Evolutionary conservation across 2,329 filamentous ascomycete genomes (phyloP), one percentile per base, ranked within the genome.

Genomic region (Diaporthe vaccinii): DNA sequence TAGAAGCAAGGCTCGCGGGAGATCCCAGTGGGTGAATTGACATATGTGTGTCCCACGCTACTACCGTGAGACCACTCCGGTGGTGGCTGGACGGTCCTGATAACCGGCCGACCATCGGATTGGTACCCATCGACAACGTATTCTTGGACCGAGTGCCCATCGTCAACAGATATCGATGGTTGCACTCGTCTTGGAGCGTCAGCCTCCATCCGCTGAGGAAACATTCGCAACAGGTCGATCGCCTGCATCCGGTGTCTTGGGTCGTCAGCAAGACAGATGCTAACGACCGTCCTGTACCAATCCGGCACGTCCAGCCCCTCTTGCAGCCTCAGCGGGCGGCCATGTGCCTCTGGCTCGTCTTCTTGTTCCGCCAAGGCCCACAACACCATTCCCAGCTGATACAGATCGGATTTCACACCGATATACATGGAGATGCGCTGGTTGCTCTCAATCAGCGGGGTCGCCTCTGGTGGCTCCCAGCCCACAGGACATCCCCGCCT

Each of bases 371-470:
- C 96, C 61, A 99, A 86, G 31, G 95, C 95, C 95, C 96, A 99
- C 3, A 99, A 86, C 2, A 98, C 95, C 97, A 99, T 99, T 7
- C 97, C 97, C 7, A 98, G 89, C 84, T 99, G 97, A 81, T 94
- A 99, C 1, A 99, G 87, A 84, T 99, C 97, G 0, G 96, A 98
- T 84, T 99, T 99, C 82, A 98, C 95, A 17, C 97, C 96, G 82
- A 99, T 98, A 81, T 98, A 98, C 93, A 98, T 98, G 61, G 94
- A 94, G 72, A 99, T 96, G 41, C 95, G 91, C 83, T 98, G 96
- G 75, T 94, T 94, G 83, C 93, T 96, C 78, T 96, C 93, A 76
- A 98, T 95, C 73, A 98, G 91, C 8, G 91, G 90, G 22, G 93
- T 93, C 74, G 97, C 93, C 84, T 99, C 97, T 6, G 97, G 97